phyloP scores from a whole-genome alignment of 225 moss, liverwort and hornwort genomes.

The Straminergon stramineum region DNA sequence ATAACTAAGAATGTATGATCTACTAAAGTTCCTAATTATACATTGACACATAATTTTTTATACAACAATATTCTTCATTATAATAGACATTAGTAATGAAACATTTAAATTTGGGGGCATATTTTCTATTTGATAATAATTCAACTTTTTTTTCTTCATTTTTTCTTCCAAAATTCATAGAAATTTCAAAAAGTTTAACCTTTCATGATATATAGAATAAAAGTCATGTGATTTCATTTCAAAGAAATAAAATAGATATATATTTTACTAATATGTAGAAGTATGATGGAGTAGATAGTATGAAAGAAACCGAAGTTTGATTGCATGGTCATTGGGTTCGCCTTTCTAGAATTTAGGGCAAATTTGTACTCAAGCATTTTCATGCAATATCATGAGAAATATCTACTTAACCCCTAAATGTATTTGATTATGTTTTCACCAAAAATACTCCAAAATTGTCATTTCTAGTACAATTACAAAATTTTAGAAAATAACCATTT shows the following conservation, averaged over 20 bases:
- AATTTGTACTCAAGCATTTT: background rate
- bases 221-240: background rate
- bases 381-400: background rate
- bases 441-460: no score
- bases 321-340: background rate
- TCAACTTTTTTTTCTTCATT: background rate
- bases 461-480: no score
- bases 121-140: background rate
- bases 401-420: background rate
- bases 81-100: no score
- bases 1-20: background rate
- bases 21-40: background rate
- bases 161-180: background rate
- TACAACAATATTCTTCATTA: background rate
- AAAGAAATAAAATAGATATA: no score
- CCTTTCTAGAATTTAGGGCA: background rate
- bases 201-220: background rate
- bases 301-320: background rate
- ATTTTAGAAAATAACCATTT: no score
- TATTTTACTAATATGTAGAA: background rate
- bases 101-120: background rate
- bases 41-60: background rate
- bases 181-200: background rate
- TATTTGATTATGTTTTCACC: background rate
- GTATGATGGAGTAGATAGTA: rapidly evolving